Percentiles rank a stretch among this genome's conserved stretches.
Evolutionary conservation across 2,329 filamentous ascomycete species (phyloP).

Genomic region (Diaporthe aspalathi): DNA sequence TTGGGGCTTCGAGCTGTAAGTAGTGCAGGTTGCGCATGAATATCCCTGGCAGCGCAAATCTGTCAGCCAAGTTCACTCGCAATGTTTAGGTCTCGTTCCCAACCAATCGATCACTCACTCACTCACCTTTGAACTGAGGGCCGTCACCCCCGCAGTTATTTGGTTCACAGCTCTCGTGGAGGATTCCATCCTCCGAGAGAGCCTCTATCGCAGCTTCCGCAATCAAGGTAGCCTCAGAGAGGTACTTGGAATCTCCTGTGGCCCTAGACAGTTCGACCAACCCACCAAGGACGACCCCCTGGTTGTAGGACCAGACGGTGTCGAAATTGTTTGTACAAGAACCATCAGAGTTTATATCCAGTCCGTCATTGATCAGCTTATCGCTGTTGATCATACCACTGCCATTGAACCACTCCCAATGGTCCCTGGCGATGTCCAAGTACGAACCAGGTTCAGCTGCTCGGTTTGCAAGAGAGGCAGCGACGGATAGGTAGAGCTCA

Average conservation of each 20-base stretch:
- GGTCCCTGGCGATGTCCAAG: slow-evolving; percentile 57
- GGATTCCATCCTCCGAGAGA: slow-evolving; percentile 58
- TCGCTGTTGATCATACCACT: slow-evolving; percentile 63
- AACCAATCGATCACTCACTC: too few relatives aligned
- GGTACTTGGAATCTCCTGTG: slow-evolving; percentile 54
- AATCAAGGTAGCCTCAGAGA: slow-evolving; percentile 58
- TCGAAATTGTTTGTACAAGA: slow-evolving; percentile 61
- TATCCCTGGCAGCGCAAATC: slow-evolving; percentile 52
- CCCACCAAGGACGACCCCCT: slow-evolving; percentile 65
- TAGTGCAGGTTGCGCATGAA: slow-evolving; percentile 73
- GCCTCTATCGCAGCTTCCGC: slow-evolving; percentile 62
- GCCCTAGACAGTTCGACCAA: slow-evolving; percentile 62
- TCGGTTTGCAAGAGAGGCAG: slow-evolving; percentile 64
- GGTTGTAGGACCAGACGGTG: slow-evolving; percentile 65
- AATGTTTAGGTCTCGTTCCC: too few relatives aligned
- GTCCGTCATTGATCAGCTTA: slow-evolving; percentile 65
- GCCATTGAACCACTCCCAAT: slow-evolving; percentile 65
- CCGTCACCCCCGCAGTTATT: slow-evolving; percentile 56
- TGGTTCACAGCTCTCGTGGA: slow-evolving; percentile 67
- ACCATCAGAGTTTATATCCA: slow-evolving; percentile 53
- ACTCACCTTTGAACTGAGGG: slow-evolving; percentile 72
- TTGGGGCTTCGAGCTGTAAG: slow-evolving; percentile 63
- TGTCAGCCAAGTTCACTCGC: background rate
- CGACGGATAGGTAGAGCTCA: slow-evolving; percentile 65
- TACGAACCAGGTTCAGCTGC: slow-evolving; percentile 53